Conservation (phyloP, 2,329 filamentous ascomycete genomes). For the Scortechinia acanthostroma region DNA sequence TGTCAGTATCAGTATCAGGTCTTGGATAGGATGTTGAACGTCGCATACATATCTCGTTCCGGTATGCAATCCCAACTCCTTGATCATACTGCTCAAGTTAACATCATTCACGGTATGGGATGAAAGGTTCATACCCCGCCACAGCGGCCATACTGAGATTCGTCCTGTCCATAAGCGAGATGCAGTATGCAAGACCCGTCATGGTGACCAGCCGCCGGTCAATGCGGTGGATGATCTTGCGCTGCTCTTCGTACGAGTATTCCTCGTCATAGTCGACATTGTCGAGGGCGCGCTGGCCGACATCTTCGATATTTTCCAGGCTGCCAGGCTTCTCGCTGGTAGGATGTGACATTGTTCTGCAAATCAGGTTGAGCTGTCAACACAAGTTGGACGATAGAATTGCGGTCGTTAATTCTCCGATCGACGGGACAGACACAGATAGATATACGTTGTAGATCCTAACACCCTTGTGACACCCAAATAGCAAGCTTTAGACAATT, state of each 20-base stretch:
- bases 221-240: conserved; percentile 60
- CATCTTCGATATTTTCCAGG: neutral
- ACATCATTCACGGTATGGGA: neutral
- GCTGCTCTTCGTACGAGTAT: conserved; percentile 56
- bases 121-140: conserved; percentile 41
- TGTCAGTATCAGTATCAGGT: no score
- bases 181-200: conserved; percentile 64
- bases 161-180: conserved; percentile 72
- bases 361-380: no score
- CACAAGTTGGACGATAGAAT: neutral
- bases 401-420: no score
- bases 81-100: conserved; percentile 28
- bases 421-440: no score
- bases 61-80: conserved; percentile 32
- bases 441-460: no score
- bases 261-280: conserved; percentile 15
- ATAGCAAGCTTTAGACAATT: no score
- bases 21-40: no score
- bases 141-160: conserved; percentile 70
- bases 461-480: no score
- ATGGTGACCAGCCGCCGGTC: conserved; percentile 59
- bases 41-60: conserved; percentile 35
- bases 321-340: no score
- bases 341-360: no score
- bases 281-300: neutral